Conservation (phyloP, 1,284 basidiomycete genomes). For the Agroathelia rolfsii region DNA sequence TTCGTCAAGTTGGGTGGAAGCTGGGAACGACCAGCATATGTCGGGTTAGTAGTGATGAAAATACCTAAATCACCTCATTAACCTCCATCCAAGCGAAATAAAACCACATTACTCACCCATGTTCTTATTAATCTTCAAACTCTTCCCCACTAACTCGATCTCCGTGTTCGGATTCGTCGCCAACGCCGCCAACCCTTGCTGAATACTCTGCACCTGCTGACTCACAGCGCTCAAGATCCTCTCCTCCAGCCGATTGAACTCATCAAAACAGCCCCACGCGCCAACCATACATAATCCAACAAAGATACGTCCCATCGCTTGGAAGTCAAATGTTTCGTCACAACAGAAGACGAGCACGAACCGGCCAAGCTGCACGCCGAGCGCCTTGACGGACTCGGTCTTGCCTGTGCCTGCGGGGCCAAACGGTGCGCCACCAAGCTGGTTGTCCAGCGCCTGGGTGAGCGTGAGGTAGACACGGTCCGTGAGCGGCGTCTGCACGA, state of each 20-base stretch:
- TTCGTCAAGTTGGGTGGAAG: conserved; percentile 95
- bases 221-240: conserved; percentile 96
- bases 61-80: conserved; percentile 63
- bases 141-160: conserved; percentile 93
- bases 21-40: conserved; percentile 96
- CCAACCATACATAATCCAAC: conserved; percentile 99
- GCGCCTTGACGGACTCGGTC: conserved; percentile 98
- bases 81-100: conserved; percentile 6
- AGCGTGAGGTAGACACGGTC: conserved; percentile 94
- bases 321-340: conserved; percentile 99
- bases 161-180: conserved; percentile 79
- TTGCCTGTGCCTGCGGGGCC: conserved; percentile 98
- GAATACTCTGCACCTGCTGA: conserved; percentile 98
- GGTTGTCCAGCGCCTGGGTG: conserved; percentile 91
- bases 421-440: conserved; percentile 95
- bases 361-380: conserved; percentile 93
- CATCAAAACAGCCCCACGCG: conserved; percentile 98
- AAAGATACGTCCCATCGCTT: conserved; percentile 99
- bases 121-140: conserved; percentile 84
- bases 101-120: conserved; percentile 53
- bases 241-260: conserved; percentile 97
- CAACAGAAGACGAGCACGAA: conserved; percentile 99
- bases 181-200: conserved; percentile 82
- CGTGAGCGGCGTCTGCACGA: conserved; percentile 98
- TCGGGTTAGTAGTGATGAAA: conserved; percentile 97